Conservation (phyloP, 2,329 filamentous ascomycete genomes). For the Zymoseptoria crescenta region DNA sequence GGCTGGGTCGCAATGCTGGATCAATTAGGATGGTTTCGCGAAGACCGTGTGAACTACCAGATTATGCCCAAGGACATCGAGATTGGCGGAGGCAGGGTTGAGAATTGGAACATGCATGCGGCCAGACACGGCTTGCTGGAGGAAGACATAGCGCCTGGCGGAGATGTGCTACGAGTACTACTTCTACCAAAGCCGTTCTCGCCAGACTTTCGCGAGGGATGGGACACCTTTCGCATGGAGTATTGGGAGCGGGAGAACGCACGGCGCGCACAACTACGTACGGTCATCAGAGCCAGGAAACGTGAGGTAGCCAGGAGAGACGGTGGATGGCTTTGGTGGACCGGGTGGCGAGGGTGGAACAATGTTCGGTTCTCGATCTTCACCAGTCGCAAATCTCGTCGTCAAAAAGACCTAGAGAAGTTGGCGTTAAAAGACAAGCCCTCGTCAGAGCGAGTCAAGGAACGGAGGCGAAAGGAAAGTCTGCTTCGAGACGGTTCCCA, state of each 20-base stretch:
- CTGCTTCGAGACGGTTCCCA: slow-evolving; percentile 19
- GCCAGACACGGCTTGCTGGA: slow-evolving; percentile 48
- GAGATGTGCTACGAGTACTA: slow-evolving; percentile 84
- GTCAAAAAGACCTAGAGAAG: slow-evolving; percentile 24
- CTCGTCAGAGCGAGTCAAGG: slow-evolving; percentile 13
- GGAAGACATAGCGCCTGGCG: slow-evolving; percentile 82
- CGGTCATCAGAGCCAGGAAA: slow-evolving; percentile 62
- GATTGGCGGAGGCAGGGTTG: slow-evolving; percentile 50
- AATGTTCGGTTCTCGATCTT: slow-evolving; percentile 23
- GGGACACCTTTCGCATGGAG: slow-evolving; percentile 87
- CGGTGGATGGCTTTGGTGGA: slow-evolving; percentile 79
- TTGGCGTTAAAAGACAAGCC: slow-evolving; percentile 23
- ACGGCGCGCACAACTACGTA: slow-evolving; percentile 64
- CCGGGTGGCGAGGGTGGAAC: slow-evolving; percentile 57
- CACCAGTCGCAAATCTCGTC: slow-evolving; percentile 19
- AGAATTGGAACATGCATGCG: slow-evolving; percentile 39
- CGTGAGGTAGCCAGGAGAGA: slow-evolving; percentile 60
- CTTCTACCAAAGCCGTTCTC: slow-evolving; percentile 92
- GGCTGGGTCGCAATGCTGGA: slow-evolving; percentile 36
- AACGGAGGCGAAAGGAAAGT: slow-evolving; percentile 15
- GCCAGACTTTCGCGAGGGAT: slow-evolving; percentile 88
- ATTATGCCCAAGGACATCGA: slow-evolving; percentile 35
- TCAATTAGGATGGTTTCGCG: slow-evolving; percentile 26
- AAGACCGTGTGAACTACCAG: slow-evolving; percentile 29
- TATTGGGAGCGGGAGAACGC: slow-evolving; percentile 98